Conservation (phyloP, 345 rosid species). For the Linum tenue region DNA sequence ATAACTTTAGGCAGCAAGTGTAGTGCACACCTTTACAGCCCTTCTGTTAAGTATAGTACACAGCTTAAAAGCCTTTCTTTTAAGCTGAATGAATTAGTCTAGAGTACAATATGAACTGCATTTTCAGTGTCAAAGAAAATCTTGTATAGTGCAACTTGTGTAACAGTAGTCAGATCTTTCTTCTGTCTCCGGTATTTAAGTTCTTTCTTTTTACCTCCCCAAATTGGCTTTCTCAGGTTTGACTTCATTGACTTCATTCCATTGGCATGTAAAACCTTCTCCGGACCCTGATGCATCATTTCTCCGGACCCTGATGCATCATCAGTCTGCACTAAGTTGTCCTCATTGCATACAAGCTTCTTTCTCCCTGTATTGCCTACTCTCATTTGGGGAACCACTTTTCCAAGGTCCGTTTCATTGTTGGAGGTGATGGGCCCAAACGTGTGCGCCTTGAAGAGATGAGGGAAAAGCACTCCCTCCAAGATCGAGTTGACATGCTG, state of each 20-base stretch:
- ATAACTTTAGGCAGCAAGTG: not conserved
- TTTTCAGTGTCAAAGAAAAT: too few relatives aligned
- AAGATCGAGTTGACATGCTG: slow-evolving; percentile 90
- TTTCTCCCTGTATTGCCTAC: not conserved
- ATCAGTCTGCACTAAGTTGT: too few relatives aligned
- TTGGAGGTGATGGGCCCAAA: slow-evolving; percentile 96
- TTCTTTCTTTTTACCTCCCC: too few relatives aligned
- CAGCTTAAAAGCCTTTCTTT: not conserved
- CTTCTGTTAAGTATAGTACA: not conserved
- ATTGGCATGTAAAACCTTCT: not conserved
- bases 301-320: not conserved
- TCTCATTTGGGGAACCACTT: slow-evolving; percentile 8
- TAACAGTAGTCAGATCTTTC: too few relatives aligned
- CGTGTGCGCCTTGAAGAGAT: slow-evolving; percentile 85
- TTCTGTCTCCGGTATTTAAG: too few relatives aligned
- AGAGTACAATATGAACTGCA: too few relatives aligned
- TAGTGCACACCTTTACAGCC: not conserved
- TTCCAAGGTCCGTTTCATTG: slow-evolving; percentile 71
- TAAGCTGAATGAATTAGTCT: not conserved
- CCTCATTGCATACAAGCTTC: too few relatives aligned
- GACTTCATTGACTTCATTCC: not conserved
- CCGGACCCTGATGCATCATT: not conserved
- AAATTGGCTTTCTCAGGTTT: not conserved
- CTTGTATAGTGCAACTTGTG: too few relatives aligned
- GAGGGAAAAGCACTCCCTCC: slow-evolving; percentile 95